Base-by-base conservation (phyloP, 2,329 filamentous ascomycete genomes). In the Penicillium expansum region DNA sequence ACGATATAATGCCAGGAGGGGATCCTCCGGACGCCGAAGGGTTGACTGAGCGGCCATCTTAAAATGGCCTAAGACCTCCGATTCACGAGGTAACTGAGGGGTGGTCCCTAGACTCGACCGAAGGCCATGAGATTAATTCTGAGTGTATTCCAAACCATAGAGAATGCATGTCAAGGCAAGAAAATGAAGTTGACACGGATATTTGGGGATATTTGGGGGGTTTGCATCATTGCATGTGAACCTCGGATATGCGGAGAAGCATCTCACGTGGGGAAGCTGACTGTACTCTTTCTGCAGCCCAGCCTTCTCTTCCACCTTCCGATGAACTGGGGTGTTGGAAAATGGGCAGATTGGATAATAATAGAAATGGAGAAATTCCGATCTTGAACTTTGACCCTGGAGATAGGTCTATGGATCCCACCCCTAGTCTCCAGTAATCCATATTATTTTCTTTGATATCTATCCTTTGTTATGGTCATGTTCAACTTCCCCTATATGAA, bases 21-120 rank as follows among this genome's bases (percentile, higher is more conserved):
- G 83, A 74, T 89, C 86, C 74, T 89, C 83, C 65, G 85, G 60
- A 65, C 81, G 79, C 64, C 86, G 86, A 66, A 97, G 82, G 5
- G 89, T 96, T 55, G 93, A 97, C 79, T 96, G 92, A 62, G 82
- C 88, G 61, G 91, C 90, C 93, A 97, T 97, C 38, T 52, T 65
- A 39, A 58, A 51, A 43, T 55, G 52, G 52, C 29, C 45, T 38
- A 27, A 45, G 41, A 47, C 54, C 48, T 56, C 45, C 29, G 52
- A 50, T 37, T 52, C 49, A 45, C 39, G 37, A 44, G 39, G n/a
- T 44, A 44, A 32, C 30, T 52, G 52, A 51, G 14, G 10, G 24
- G 27, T 5, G 22, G n/a, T 48, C 43, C 29, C 54, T 52, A 52
- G 18, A 39, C 20, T 52, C 13, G 18, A 35, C 22, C 9, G 20